Evolutionary conservation across 768 basidiomycete species (phyloP), one percentile per base, ranked within the genome.

Genomic region (Crassisporium funariophilum): DNA sequence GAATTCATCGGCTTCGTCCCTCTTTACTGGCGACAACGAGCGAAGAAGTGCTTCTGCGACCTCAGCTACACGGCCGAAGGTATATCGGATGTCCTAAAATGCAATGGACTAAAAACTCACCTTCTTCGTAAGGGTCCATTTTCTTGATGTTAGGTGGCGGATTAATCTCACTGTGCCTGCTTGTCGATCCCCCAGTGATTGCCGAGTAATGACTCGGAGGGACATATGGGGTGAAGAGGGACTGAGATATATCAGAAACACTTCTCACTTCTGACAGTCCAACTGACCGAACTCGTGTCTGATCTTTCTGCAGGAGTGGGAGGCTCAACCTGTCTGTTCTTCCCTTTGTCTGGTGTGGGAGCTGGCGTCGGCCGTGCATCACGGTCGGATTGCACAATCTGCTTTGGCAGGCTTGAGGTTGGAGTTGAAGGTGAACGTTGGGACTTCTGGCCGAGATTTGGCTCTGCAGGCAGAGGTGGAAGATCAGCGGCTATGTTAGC

Each of bases 101-200:
- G n/a, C n/a, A n/a, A n/a, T n/a, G n/a, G n/a, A n/a, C n/a, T n/a
- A n/a, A n/a, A n/a, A n/a, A n/a, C n/a, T 8, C 20, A 60, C 61
- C 61, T 53, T 56, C 54, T 50, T 62, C 58, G 29, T 62, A 55
- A 7, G 58, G 60, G 23, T 62, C 61, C 35, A 56, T 47, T 40
- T 62, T 62, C 33, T 47, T 50, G 7, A 47, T 41, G 15, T 31
- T 20, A n/a, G 24, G 33, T 23, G 17, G 39, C 27, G 10, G 3
- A 31, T 9, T 2, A 31, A 31, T n/a, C 5, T 17, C n/a, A 21
- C 20, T 16, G 36, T 5, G 9, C 21, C 8, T 38, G 5, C 4
- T 12, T 8, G n/a, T 38, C 19, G 36, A 38, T 38, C 12, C 5
- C 36, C 20, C 21, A 5, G 20, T 12, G 17, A 15, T 13, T 9